Base-by-base conservation (phyloP, 208 protist species). In the Trypanosomatidae sp. region DNA sequence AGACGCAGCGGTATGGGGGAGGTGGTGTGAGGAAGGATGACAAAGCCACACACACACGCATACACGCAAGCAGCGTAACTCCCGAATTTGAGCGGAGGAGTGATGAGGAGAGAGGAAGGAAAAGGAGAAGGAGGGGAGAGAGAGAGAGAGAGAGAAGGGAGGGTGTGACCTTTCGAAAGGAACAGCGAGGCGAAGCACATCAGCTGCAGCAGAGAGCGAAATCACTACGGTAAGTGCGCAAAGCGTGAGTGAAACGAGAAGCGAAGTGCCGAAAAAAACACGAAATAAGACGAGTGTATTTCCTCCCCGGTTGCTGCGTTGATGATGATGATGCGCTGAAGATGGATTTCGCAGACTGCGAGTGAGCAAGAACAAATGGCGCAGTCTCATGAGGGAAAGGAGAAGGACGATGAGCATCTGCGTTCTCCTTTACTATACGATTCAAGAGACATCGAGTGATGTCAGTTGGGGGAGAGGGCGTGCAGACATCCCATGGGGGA, bases 101-200 rank as follows among this genome's bases (percentile, higher is more conserved):
- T 22, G 53, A 30, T 2, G 8, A 30, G 19, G 17, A 58, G 22
- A 22, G n/a, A 33, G 6, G 2, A 28, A 15, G 1, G 52, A 22
- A 58, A 59, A 43, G 53, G 41, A 50, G 62, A 77, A 6, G 47
- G 53, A 36, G 33, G 41, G 25, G 66, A 30, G 8, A 50, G 62
- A 66, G 30, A 49, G 39, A 49, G 64, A 52, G 7, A 68, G 10
- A 69, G 13, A 53, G 46, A 52, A 41, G n/a, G 36, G 22, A 69
- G 66, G 7, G 36, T 39, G 36, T 39, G 3, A 39, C 36, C 36
- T 39, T 39, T 39, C 36, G 36, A 50, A 13, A 67, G 28, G 46
- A 39, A 41, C 39, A 67, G 28, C 15, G 12, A 46, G 28, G 25
- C 15, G 28, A 22, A 13, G 17, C 19, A 53, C 49, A 53, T 53